Evolutionary conservation across 345 rosid genomes (phyloP), one percentile per base, ranked within the genome.

Genomic region (Ricinus communis): DNA sequence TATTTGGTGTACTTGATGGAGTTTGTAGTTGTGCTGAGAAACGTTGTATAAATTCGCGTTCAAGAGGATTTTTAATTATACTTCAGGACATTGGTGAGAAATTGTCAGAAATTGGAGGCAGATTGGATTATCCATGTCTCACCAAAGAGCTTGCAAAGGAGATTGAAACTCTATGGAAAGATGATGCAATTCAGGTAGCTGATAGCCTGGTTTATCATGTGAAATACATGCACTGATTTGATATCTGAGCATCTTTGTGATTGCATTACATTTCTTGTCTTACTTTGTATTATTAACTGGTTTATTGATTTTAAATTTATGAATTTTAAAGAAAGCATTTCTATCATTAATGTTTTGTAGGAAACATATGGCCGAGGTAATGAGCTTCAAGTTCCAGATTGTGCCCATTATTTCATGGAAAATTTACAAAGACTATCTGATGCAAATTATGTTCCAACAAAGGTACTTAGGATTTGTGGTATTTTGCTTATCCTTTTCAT

Each of bases 351-450:
- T 45, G 62, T 49, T 70, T 76, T 78, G 75, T 77, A 96, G 99
- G 94, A 96, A 84, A 89, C 98, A 33, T 90, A 85, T 75, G 76
- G 84, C 73, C 90, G 91, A 72, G 93, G 94, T 68, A 85, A 82
- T 71, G 93, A 90, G 82, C 88, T 96, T 79, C 98, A 93, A 83
- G 90, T 96, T 81, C 99, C 99, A 4, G 99, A 96, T 71, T 96
- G 98, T 82, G 79, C 91, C 0, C 75, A 76, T 53, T 96, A 90
- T 87, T 94, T 96, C 80, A 89, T 96, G 99, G 98, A 91, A 74
- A 93, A 89, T 75, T 84, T 93, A 85, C 83, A 83, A 66, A 85
- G 99, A 74, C 74, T 96, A 72, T 89, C 94, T 60, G 91, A 86
- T 63, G 50, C 83, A 31, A 84, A 89, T 83, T 96, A 96, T 81